These are phyloP conservation scores for Eimeria acervulina DNA, from an alignment of 169 alveolate genomes.

Conservation along the genomic window DNA sequence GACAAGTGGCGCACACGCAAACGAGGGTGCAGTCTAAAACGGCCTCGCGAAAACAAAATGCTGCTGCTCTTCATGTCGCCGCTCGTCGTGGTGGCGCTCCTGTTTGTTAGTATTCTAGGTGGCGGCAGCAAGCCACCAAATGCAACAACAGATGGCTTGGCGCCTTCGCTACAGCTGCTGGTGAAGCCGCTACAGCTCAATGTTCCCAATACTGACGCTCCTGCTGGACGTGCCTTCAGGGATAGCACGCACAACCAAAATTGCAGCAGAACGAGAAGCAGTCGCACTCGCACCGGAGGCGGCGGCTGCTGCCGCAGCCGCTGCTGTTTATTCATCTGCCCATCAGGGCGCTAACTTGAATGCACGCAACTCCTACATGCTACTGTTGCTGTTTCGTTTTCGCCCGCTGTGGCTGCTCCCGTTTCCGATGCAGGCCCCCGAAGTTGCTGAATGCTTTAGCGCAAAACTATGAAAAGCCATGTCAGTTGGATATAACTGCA, in stretches of 20 bases:
- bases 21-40: conserved; percentile 68
- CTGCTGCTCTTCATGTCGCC: conserved; percentile 22
- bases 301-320: conserved; percentile 71
- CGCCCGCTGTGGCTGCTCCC: neutral
- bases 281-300: neutral
- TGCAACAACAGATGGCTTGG: neutral
- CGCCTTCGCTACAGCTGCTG: neutral
- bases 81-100: neutral
- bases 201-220: neutral
- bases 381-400: conserved; percentile 4
- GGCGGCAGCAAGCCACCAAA: conserved; percentile 40
- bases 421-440: neutral
- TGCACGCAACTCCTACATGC: neutral
- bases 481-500: neutral
- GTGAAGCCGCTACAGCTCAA: neutral
- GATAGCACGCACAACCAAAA: neutral
- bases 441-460: neutral
- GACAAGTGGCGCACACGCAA: conserved; percentile 77
- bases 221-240: conserved; percentile 12
- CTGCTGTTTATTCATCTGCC: conserved; percentile 74
- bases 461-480: neutral
- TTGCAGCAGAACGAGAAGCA: neutral
- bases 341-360: neutral
- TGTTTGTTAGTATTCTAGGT: neutral
- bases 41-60: conserved; percentile 44